phyloP scores from a whole-genome alignment of 2,329 filamentous ascomycete species.

The Drechslerella stenobrocha region DNA sequence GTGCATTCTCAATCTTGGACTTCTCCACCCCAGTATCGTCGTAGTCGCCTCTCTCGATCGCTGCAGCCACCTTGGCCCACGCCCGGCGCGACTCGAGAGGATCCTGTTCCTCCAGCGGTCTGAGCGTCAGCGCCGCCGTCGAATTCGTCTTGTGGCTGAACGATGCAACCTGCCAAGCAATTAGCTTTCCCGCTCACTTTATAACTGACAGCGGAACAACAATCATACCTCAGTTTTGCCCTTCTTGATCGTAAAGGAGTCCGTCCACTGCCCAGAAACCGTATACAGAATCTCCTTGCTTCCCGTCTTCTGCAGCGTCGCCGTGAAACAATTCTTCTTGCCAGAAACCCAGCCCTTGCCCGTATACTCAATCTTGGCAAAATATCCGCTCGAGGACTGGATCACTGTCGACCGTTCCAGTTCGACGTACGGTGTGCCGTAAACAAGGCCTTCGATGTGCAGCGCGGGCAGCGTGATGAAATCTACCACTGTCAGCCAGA shows the following conservation, averaged over 20 bases:
- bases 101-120: slow-evolving; percentile 76
- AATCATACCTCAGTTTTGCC: slow-evolving; percentile 36
- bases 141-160: slow-evolving; percentile 65
- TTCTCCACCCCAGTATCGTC: slow-evolving; percentile 78
- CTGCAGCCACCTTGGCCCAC: slow-evolving; percentile 81
- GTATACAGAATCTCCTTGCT: slow-evolving; percentile 74
- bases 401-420: slow-evolving; percentile 84
- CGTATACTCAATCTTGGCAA: slow-evolving; percentile 86
- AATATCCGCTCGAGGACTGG: slow-evolving; percentile 80
- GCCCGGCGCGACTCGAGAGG: slow-evolving; percentile 84
- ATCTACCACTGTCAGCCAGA: slow-evolving; percentile 56
- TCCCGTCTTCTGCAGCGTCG: slow-evolving; percentile 70
- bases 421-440: slow-evolving; percentile 84
- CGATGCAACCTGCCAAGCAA: slow-evolving; percentile 60
- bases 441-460: slow-evolving; percentile 91
- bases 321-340: slow-evolving; percentile 89
- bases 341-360: slow-evolving; percentile 93
- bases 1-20: slow-evolving; percentile 83
- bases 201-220: not conserved
- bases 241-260: slow-evolving; percentile 75
- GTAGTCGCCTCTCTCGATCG: slow-evolving; percentile 80
- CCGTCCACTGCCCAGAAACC: slow-evolving; percentile 88
- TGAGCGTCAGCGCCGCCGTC: slow-evolving; percentile 70
- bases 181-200: slow-evolving; percentile 52
- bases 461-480: slow-evolving; percentile 87